Percentiles rank a stretch among this genome's conserved stretches.
Evolutionary conservation across 495 filamentous ascomycete species (phyloP).

Genomic region (Rusavskia elegans): DNA sequence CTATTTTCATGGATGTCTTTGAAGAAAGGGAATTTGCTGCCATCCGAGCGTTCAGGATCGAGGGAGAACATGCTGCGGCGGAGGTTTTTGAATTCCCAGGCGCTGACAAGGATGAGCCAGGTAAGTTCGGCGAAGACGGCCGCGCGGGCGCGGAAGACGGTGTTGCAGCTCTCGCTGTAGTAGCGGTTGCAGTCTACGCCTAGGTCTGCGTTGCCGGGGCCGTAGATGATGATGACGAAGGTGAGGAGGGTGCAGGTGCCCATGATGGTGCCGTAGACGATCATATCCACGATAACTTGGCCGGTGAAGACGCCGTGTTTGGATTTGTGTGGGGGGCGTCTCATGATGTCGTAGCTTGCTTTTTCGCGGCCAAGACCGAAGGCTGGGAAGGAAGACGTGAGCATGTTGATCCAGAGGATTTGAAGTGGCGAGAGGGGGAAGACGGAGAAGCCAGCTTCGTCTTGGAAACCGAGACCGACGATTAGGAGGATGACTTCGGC

Average conservation of each 20-base stretch:
- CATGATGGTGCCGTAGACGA: slow-evolving; percentile 62
- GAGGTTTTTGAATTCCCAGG: slow-evolving; percentile 64
- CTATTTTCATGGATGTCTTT: slow-evolving; percentile 51
- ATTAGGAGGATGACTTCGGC: slow-evolving; percentile 58
- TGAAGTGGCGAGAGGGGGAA: slow-evolving; percentile 62
- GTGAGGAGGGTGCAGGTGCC: slow-evolving; percentile 48
- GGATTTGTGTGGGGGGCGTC: slow-evolving; percentile 51
- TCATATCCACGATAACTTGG: slow-evolving; percentile 56
- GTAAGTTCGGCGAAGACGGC: slow-evolving; percentile 65
- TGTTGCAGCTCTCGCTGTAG: slow-evolving; percentile 36
- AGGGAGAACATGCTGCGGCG: slow-evolving; percentile 54
- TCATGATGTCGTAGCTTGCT: slow-evolving; percentile 51
- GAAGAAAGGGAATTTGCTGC: slow-evolving; percentile 35
- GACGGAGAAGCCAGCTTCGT: slow-evolving; percentile 43
- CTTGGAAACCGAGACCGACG: slow-evolving; percentile 57
- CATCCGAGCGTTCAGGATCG: slow-evolving; percentile 29
- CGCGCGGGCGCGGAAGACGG: slow-evolving; percentile 61
- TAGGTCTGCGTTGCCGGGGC: slow-evolving; percentile 38
- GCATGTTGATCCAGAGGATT: slow-evolving; percentile 66
- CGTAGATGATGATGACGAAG: slow-evolving; percentile 56
- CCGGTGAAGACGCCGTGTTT: slow-evolving; percentile 53
- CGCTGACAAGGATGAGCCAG: slow-evolving; percentile 54
- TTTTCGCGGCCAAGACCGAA: slow-evolving; percentile 60
- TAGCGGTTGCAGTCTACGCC: slow-evolving; percentile 49
- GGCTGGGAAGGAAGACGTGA: slow-evolving; percentile 60